A percentile compares a stretch with the other conserved stretches of the same genome.
These are phyloP conservation scores for Canavalia gladiata DNA, from an alignment of 306 rosid species.

Conservation along the genomic window DNA sequence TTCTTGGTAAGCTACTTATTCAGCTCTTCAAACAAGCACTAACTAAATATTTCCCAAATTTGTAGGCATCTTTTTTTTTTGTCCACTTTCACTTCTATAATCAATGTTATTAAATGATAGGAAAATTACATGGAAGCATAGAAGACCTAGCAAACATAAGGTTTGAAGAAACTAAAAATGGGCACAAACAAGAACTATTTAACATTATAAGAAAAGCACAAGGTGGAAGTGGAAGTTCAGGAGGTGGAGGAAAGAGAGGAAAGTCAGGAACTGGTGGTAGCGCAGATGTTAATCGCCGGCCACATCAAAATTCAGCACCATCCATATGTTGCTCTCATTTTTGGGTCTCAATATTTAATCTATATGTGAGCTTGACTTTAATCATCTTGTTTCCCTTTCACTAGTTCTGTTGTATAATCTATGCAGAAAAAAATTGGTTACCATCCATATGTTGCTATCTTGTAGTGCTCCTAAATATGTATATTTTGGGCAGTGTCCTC, in stretches of 20 bases:
- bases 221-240: constrained; percentile 16
- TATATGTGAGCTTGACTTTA: constrained; percentile 29
- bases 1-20: constrained; percentile 24
- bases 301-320: constrained; percentile 36
- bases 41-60: background rate
- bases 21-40: background rate
- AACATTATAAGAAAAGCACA: constrained; percentile 20
- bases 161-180: constrained; percentile 34
- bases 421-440: background rate
- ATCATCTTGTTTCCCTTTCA: constrained; percentile 34
- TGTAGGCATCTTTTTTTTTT: background rate
- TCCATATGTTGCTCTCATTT: constrained; percentile 16
- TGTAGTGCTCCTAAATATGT: background rate
- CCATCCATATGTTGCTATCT: background rate
- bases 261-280: background rate
- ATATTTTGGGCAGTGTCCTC: background rate
- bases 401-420: background rate
- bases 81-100: background rate
- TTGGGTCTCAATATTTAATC: constrained; percentile 22
- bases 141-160: background rate
- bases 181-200: constrained; percentile 1
- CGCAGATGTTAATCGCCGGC: constrained; percentile 22
- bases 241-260: background rate
- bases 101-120: constrained; percentile 21
- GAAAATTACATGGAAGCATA: constrained; percentile 37